Base-by-base conservation (phyloP, 345 rosid species). In the Firmiana major region DNA sequence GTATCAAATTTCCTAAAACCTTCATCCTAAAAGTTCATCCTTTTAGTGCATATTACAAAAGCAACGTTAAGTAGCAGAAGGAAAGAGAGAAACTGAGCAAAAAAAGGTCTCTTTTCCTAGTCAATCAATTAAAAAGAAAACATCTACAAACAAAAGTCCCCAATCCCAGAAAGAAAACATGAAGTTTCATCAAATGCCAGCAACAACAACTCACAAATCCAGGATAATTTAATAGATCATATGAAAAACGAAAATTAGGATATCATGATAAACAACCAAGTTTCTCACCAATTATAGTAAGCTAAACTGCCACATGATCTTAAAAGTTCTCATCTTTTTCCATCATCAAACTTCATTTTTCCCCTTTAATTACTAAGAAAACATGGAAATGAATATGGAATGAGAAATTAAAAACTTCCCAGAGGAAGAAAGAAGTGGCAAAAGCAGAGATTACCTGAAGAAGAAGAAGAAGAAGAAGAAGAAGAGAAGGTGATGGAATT, bases 401-500 rank as follows among this genome's bases (percentile, higher is more conserved):
- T 22, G 21, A 58, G 11, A 51, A 77, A 59, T 12, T 5, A 45
- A 8, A 2, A 58, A 64, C 55, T 26, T 67, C 64, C 3, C 64
- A 16, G 4, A 21, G 24, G 63, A 72, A 28, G 16, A 65, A 70
- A 42, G 16, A 6, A 31, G 34, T 31, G 34, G 34, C 34, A 63
- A 24, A 8, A 43, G 70, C 7, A 77, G 66, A 75, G 16, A 43
- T 9, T 75, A 86, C 89, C 89, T 74, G 79, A 77, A 43, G 89
- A 40, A 82, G 79, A 10, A n/a, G 83, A 76, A 48, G 86, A 46
- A 80, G 80, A 77, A 43, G 89, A 40, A 82, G 79, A 10, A n/a
- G 83, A 76, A 48, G 86, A 46, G 79, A 79, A 13, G 9, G 84
- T 63, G 28, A 83, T 68, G 0, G 90, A 82, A 77, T 85, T 78